Percentiles rank a stretch among this genome's conserved stretches.
These are phyloP conservation scores for Phytopythium mirpurense DNA, from an alignment of 352 stramenopile genomes.

Conservation along the genomic window DNA sequence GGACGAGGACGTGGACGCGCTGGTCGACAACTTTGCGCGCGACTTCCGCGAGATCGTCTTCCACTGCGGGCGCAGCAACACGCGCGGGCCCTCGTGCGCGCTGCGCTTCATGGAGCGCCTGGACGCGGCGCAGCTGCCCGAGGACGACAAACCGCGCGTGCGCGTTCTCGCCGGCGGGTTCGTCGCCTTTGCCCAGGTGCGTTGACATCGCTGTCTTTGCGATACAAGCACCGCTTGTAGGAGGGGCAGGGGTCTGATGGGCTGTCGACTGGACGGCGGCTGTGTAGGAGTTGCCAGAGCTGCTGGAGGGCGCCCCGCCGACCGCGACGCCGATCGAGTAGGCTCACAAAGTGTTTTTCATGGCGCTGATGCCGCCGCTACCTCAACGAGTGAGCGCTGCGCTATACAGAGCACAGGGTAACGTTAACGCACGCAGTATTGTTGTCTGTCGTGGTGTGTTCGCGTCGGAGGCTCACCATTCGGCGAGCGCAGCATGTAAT, in stretches of 20 bases:
- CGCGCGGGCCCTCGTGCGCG: constrained; percentile 26
- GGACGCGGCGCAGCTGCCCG: constrained; percentile 6
- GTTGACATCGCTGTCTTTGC: too few relatives aligned
- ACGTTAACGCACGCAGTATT: too few relatives aligned
- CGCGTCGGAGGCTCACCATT: too few relatives aligned
- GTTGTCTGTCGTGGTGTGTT: too few relatives aligned
- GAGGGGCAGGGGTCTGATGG: too few relatives aligned
- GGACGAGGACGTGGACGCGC: constrained; percentile 27
- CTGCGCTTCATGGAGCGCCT: constrained; percentile 24
- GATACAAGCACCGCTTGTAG: too few relatives aligned
- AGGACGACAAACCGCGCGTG: constrained; percentile 12
- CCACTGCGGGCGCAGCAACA: constrained; percentile 32
- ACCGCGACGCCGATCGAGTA: not conserved
- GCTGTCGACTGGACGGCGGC: not conserved
- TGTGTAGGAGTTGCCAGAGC: constrained; percentile 2
- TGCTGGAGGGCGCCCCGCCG: constrained; percentile 2
- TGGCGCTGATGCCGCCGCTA: too few relatives aligned
- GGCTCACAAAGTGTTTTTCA: too few relatives aligned
- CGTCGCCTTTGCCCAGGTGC: constrained; percentile 16
- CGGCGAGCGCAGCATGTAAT: too few relatives aligned
- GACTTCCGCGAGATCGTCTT: constrained; percentile 27
- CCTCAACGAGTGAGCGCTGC: too few relatives aligned
- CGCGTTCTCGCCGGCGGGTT: constrained; percentile 20
- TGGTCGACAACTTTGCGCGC: constrained; percentile 20
- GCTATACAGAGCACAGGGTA: too few relatives aligned